Conservation (phyloP, 805 yeast genomes). For the Candida ipomoeae region DNA sequence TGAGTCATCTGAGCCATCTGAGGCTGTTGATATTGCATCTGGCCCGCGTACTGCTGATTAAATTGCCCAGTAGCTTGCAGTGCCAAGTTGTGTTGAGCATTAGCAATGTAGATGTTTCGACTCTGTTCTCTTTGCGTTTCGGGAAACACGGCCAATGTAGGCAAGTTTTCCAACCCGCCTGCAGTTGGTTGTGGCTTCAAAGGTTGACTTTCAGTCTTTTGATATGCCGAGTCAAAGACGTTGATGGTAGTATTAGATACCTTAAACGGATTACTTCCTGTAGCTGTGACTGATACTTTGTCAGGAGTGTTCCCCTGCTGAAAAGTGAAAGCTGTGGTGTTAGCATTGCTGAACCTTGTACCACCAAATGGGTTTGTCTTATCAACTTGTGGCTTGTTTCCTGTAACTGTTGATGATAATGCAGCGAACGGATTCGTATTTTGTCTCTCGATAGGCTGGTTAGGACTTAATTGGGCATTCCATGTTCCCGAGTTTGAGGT, state of each 20-base stretch:
- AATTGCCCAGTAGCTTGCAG: constrained; percentile 12
- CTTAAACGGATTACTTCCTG: constrained; percentile 64
- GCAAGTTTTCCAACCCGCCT: constrained; percentile 66
- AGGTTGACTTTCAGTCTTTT: constrained; percentile 20
- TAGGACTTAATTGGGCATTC: constrained; percentile 18
- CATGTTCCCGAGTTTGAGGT: constrained; percentile 9
- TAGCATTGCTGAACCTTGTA: constrained; percentile 31
- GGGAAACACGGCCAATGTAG: constrained; percentile 67
- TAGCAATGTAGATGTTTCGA: constrained; percentile 30
- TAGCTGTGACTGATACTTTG: constrained; percentile 31
- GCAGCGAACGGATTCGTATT: constrained; percentile 36
- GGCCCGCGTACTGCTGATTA: constrained; percentile 8
- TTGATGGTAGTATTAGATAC: constrained; percentile 33
- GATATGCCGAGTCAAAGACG: constrained; percentile 25
- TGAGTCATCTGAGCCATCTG: constrained; percentile 7
- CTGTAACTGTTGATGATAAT: constrained; percentile 14
- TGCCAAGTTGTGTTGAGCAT: constrained; percentile 30
- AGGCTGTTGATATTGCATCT: constrained; percentile 4
- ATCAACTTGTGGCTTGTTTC: constrained; percentile 13
- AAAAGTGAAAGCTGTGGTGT: constrained; percentile 17
- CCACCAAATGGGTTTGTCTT: constrained; percentile 46
- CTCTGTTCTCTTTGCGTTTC: constrained; percentile 44
- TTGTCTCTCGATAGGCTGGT: background rate
- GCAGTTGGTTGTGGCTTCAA: constrained; percentile 57
- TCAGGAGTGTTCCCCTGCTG: constrained; percentile 7